Percentiles rank a stretch among this genome's conserved stretches.
Conservation (phyloP, 768 basidiomycete genomes). For the Rhodocollybia butyracea region DNA sequence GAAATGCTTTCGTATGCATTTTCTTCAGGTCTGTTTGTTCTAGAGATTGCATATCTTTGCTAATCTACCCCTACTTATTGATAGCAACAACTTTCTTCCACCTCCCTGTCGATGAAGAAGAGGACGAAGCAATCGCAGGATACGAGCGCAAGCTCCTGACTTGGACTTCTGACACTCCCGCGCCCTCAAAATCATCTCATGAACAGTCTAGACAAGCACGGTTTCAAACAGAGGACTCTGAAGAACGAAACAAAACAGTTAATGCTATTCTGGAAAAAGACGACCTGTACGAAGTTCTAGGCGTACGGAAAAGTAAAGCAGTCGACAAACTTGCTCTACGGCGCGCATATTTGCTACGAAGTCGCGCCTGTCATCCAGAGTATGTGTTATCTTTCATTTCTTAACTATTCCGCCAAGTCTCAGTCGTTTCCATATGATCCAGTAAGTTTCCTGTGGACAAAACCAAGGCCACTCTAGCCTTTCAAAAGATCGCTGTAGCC, state of each 20-base stretch:
- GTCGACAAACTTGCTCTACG: constrained; percentile 64
- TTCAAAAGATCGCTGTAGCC: constrained; percentile 83
- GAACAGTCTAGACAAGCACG: constrained; percentile 1
- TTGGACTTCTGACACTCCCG: constrained; percentile 39
- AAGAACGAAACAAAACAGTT: constrained; percentile 33
- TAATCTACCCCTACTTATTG: constrained; percentile 6
- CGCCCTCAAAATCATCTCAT: constrained; percentile 21
- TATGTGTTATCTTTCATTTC: constrained; percentile 34
- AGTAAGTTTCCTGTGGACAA: constrained; percentile 77
- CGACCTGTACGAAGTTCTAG: constrained; percentile 74
- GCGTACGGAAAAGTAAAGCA: constrained; percentile 44
- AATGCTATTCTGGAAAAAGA: constrained; percentile 55
- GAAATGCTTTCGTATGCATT: constrained; percentile 29
- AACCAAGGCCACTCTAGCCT: constrained; percentile 76
- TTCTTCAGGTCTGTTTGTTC: constrained; percentile 24
- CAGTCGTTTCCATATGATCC: constrained; percentile 9
- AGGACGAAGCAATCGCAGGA: constrained; percentile 43
- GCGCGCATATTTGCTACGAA: constrained; percentile 73
- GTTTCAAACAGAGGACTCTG: constrained; percentile 12
- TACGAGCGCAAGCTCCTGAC: constrained; percentile 46
- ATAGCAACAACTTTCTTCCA: constrained; percentile 64
- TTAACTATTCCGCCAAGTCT: background rate
- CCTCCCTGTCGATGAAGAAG: constrained; percentile 58
- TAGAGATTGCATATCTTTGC: background rate
- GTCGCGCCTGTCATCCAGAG: constrained; percentile 85